Evolutionary conservation across 768 basidiomycete species (phyloP), one percentile per base, ranked within the genome.

Genomic region (Termitomyces sp.): DNA sequence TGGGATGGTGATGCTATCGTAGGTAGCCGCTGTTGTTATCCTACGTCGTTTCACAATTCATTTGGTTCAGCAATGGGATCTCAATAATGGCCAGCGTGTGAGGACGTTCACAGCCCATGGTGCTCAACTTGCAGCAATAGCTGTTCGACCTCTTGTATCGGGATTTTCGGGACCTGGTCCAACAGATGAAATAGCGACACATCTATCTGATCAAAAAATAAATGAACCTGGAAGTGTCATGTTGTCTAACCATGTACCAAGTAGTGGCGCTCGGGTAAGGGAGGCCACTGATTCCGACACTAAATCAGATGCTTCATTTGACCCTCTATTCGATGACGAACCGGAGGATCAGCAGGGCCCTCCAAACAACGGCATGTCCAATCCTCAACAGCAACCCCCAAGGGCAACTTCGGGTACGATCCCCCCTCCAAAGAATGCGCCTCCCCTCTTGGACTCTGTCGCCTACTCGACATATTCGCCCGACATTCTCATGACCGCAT

Each of bases 1-100:
- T 98, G 96, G 95, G 97, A 98, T 67, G 91, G 93, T 11, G 84
- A 89, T 62, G 88, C 91, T 14, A 77, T 85, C 44, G 94, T 94
- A 68, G 69, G 90, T 78, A 21, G 44, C 19, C 35, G 23, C 17
- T 54, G 43, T 39, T 34, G 14, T 54, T 45, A 45, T 19, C 11
- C 45, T 45, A 56, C 43, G 39, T 52, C 58, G 53, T 62, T 37
- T 55, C 45, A 49, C n/a, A 44, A 55, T 64, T 40, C 32, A 56
- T 32, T 11, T 44, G 52, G 21, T 28, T 42, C 63, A 98, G 96
- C 91, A 98, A 84, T 98, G 97, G 96, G 96, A 98, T 72, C 80
- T 99, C 37, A 91, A 99, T 66, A 95, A 89, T 0, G 96, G 97
- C 7, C 80, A 90, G 59, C 75, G 74, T 40, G 80, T 86, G 12